phyloP scores from a whole-genome alignment of 352 stramenopile species.

The Phytophthora chlamydospora region DNA sequence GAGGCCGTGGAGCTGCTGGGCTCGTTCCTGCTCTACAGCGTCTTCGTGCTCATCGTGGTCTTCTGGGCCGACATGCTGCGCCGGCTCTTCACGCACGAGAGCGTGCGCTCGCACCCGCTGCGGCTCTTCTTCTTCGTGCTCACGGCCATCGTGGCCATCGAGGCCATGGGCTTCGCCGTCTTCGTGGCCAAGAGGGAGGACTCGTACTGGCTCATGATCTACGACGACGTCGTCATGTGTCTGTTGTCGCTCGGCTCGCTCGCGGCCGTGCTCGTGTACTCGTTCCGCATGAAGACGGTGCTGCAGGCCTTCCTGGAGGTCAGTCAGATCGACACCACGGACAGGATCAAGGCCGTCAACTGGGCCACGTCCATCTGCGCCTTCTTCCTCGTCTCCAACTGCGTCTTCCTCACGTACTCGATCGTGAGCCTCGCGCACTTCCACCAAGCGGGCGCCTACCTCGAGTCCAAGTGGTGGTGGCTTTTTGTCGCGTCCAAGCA shows the following conservation, averaged over 20 bases:
- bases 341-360: slow-evolving; percentile 94
- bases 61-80: slow-evolving; percentile 98
- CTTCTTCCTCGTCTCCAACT: slow-evolving; percentile 95
- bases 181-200: slow-evolving; percentile 88
- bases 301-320: slow-evolving; percentile 95
- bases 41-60: slow-evolving; percentile 98
- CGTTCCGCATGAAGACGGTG: slow-evolving; percentile 95
- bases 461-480: slow-evolving; percentile 91
- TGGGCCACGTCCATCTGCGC: slow-evolving; percentile 96
- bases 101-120: slow-evolving; percentile 83
- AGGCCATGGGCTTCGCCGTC: slow-evolving; percentile 87
- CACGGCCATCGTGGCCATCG: slow-evolving; percentile 63
- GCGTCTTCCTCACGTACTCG: slow-evolving; percentile 86
- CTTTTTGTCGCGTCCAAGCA: slow-evolving; percentile 94
- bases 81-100: slow-evolving; percentile 83
- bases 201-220: slow-evolving; percentile 95
- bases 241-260: slow-evolving; percentile 90
- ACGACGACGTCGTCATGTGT: slow-evolving; percentile 90
- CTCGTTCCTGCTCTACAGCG: slow-evolving; percentile 95
- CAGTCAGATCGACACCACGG: slow-evolving; percentile 97
- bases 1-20: slow-evolving; percentile 92
- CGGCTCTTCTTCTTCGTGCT: slow-evolving; percentile 90
- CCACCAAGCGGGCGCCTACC: slow-evolving; percentile 85
- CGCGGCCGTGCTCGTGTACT: slow-evolving; percentile 94
- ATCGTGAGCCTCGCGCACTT: slow-evolving; percentile 89